Percentiles rank a stretch among this genome's conserved stretches.
Evolutionary conservation across 257 asterid genomes (phyloP).

Genomic region (Paraleonurus japonicus): DNA sequence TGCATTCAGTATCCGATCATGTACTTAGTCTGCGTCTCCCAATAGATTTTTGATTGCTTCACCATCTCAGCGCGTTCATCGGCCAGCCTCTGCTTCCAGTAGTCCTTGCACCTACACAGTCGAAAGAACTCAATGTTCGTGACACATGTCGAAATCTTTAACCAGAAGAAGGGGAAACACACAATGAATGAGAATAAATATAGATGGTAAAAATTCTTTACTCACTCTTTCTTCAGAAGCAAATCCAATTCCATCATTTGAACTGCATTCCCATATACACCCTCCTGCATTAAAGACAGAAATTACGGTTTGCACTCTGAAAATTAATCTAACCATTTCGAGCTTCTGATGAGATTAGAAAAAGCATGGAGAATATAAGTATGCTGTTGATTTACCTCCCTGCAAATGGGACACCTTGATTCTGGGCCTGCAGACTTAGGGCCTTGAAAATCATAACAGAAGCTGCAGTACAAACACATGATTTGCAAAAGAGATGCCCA

Average conservation of each 20-base stretch:
- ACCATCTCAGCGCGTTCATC: conserved; percentile 61
- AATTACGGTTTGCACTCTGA: background rate
- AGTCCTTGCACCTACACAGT: conserved; percentile 52
- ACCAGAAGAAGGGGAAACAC: background rate
- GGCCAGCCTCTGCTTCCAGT: conserved; percentile 67
- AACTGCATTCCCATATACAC: conserved; percentile 57
- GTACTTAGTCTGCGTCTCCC: conserved; percentile 70
- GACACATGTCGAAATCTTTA: background rate
- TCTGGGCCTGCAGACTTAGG: conserved; percentile 54
- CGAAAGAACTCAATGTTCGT: background rate
- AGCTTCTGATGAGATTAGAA: background rate
- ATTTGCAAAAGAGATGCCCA: conserved; percentile 85
- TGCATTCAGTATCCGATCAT: conserved; percentile 55
- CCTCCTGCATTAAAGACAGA: conserved; percentile 42
- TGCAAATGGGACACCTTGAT: conserved; percentile 77
- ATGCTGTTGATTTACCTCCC: conserved; percentile 53
- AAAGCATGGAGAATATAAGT: background rate
- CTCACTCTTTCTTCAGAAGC: conserved; percentile 72
- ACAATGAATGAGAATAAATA: background rate
- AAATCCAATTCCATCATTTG: conserved; percentile 70
- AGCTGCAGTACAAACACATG: conserved; percentile 80
- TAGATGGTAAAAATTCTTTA: background rate
- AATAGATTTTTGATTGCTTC: conserved; percentile 67
- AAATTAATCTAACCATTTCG: background rate
- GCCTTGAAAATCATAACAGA: conserved; percentile 72